Evolutionary conservation across 2,329 filamentous ascomycete species (phyloP).

Genomic region (Neofusicoccum sp.): DNA sequence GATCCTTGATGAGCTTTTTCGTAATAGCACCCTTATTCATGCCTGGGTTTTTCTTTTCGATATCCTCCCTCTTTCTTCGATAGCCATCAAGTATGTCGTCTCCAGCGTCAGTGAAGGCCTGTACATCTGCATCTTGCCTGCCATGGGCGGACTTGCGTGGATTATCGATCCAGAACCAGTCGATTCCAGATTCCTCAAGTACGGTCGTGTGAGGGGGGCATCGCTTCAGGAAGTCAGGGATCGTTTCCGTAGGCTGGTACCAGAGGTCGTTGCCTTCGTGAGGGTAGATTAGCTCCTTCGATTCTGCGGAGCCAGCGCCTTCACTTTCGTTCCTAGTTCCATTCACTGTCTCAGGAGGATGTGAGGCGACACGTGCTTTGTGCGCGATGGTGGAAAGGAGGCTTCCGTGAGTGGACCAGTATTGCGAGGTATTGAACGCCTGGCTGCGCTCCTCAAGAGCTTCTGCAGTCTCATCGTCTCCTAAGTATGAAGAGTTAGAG

Average conservation of each 20-base stretch:
- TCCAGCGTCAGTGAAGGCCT: constrained; percentile 54
- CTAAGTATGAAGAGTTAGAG: constrained; percentile 11
- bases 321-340: not conserved
- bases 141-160: constrained; percentile 49
- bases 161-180: constrained; percentile 73
- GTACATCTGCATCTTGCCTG: constrained; percentile 35
- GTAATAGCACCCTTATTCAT: constrained; percentile 44
- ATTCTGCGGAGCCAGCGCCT: constrained; percentile 16
- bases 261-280: constrained; percentile 54
- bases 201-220: constrained; percentile 65
- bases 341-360: not conserved
- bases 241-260: constrained; percentile 63
- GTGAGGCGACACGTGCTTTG: not conserved
- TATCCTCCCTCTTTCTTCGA: constrained; percentile 45
- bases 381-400: not conserved
- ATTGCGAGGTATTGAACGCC: not conserved
- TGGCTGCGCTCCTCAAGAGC: not conserved
- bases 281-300: constrained; percentile 48
- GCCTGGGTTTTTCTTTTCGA: constrained; percentile 51
- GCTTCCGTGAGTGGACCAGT: constrained; percentile 7
- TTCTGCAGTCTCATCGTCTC: constrained; percentile 17
- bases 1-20: constrained; percentile 41
- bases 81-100: constrained; percentile 54
- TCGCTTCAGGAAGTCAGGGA: constrained; percentile 64
- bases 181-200: constrained; percentile 41